Base-by-base conservation (phyloP, 1,284 basidiomycete genomes). In the Rhodotorula sp. region DNA sequence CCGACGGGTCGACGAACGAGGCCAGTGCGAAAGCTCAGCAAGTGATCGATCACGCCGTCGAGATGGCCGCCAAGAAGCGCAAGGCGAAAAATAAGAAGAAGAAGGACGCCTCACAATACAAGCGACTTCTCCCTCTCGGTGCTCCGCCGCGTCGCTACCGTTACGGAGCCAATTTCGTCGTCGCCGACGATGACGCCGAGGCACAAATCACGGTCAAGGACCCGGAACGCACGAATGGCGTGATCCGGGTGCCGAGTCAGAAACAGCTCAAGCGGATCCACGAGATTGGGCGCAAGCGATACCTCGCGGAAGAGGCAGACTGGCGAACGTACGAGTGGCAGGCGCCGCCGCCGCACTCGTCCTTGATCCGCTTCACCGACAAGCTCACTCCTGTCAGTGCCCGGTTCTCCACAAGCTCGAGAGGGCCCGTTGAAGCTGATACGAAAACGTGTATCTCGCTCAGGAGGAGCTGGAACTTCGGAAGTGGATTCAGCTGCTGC, bases 101-200 rank as follows among this genome's bases (percentile, higher is more conserved):
- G 62, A 63, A 60, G 45, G 66, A 68, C 37, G 57, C 65, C 7
- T 64, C 65, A 46, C 44, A 65, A 20, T 70, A 70, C 69, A 70
- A 70, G 59, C 69, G 65, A n/a, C 48, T 70, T 0, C 46, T 70
- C 22, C 65, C 65, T 29, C 54, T 64, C 24, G 62, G 62, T 24
- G 57, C 37, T 1, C 57, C 65, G 14, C 59, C 60, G 4, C 69
- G 69, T 18, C 64, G 69, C 6, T 64, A 70, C 62, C 65, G 67
- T 17, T 70, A 67, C 62, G 69, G 69, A 44, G 69, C 69, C 30
- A 70, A 70, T n/a, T 70, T 70, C 17, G 54, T 70, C 62, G 37
- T 60, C 10, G 37, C 65, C 8, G 45, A 54, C 18, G 64, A 53
- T 1, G 63, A 65, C 26, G n/a, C 30, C 30, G 46, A 46, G 7